phyloP scores from a whole-genome alignment of 2,329 filamentous ascomycete genomes.

The Alternaria gaisen region DNA sequence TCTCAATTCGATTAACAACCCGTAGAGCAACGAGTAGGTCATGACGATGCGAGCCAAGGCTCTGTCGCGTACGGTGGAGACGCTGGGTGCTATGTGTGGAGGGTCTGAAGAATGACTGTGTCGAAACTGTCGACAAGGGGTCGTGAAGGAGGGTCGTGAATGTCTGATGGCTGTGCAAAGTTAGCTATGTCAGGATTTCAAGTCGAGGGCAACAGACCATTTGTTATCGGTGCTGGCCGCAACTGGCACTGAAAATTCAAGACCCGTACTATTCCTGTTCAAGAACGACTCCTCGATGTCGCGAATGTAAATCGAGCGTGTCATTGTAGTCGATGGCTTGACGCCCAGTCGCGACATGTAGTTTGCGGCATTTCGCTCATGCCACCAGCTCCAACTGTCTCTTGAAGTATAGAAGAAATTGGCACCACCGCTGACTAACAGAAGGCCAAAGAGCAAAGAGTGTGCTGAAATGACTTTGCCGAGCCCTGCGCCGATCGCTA shows the following conservation, averaged over 20 bases:
- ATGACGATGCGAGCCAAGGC: conserved; percentile 84
- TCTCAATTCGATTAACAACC: conserved; percentile 87
- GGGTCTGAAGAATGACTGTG: conserved; percentile 32
- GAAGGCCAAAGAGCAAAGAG: conserved; percentile 73
- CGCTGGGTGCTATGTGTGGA: conserved; percentile 56
- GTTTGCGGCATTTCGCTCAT: conserved; percentile 77
- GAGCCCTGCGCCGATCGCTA: conserved; percentile 70
- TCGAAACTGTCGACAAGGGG: conserved; percentile 25
- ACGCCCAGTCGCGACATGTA: conserved; percentile 88
- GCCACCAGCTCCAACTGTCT: conserved; percentile 81
- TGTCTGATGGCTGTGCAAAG: conserved; percentile 42
- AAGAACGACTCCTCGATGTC: conserved; percentile 76
- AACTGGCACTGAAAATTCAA: conserved; percentile 29
- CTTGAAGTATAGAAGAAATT: conserved; percentile 81
- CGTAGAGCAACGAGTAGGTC: conserved; percentile 90
- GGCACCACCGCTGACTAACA: conserved; percentile 73
- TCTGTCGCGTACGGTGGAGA: conserved; percentile 81
- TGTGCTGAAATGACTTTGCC: conserved; percentile 77
- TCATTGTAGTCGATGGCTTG: conserved; percentile 80
- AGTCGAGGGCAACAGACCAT: conserved; percentile 29
- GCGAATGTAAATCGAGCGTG: conserved; percentile 81
- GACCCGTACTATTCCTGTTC: conserved; percentile 45
- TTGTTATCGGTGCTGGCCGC: conserved; percentile 31
- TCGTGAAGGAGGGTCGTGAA: conserved; percentile 48
- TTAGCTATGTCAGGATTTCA: conserved; percentile 13